Base-by-base conservation (phyloP, 2,329 filamentous ascomycete genomes). In the Aspergillus versicolor region DNA sequence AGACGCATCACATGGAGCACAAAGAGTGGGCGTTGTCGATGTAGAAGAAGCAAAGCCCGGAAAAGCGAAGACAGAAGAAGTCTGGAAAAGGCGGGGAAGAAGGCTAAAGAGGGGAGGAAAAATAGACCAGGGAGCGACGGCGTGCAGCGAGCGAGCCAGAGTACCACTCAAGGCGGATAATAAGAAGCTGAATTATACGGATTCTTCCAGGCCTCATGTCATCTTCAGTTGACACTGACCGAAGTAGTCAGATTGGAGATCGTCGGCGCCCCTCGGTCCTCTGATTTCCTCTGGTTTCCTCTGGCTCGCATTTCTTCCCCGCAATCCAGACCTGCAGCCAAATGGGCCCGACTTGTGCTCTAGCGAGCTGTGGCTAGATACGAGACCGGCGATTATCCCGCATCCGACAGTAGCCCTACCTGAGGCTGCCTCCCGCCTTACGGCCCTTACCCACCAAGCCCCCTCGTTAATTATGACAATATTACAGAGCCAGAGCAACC, bases 191-290 rank as follows among this genome's bases (percentile, higher is more conserved):
- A 21, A 48, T 38, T 32, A 45, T 46, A 46, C 27, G 21, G 19
- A 51, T 21, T 43, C 19, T 40, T 51, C 48, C 38, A 30, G 15
- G 34, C 34, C 8, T 30, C 27, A 30, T 11, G 27, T 12, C 27
- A 30, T 30, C 27, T 30, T 30, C 27, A 11, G 27, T 30, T 30
- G 27, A 9, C 27, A 11, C 27, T 4, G 27, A 30, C 27, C 9
- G 27, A 30, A 4, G 27, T 9, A n/a, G 37, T 30, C 37, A 58
- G 50, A 24, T 52, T 60, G 60, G 45, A 49, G 60, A 62, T 62
- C 60, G 49, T 57, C 57, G 49, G 44, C 22, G 37, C 38, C 19
- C 54, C 47, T 27, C 37, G 47, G 44, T 42, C 32, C 34, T 51
- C 27, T 43, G 30, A 30, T 46, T 19, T 32, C 24, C 22, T 46